Conservation (phyloP, 352 stramenopile genomes). For the Pythium insidiosum region DNA sequence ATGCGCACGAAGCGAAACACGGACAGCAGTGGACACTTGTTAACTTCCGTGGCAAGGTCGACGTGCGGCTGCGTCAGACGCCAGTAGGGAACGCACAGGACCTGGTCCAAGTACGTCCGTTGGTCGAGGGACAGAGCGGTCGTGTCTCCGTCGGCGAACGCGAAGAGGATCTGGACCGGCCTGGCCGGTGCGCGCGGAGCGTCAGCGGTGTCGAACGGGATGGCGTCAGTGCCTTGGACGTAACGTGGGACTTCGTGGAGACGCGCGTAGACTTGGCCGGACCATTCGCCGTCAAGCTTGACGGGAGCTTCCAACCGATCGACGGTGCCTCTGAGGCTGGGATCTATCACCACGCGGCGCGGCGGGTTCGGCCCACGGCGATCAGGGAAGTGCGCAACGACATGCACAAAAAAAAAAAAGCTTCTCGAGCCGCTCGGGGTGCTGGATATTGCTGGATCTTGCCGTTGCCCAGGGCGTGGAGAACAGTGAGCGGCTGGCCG, state of each 20-base stretch:
- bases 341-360: neutral
- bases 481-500: neutral
- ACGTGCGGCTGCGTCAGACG: neutral
- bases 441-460: neutral
- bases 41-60: neutral
- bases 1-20: conserved; percentile 6
- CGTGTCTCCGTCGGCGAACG: neutral
- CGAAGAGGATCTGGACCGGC: neutral
- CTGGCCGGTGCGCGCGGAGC: neutral
- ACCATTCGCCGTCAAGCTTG: neutral
- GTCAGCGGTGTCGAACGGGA: neutral
- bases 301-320: neutral
- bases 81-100: conserved; percentile 5
- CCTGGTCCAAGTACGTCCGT: neutral
- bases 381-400: neutral
- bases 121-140: neutral
- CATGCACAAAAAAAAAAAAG: too few relatives aligned
- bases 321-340: neutral
- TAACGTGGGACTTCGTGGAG: neutral
- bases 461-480: neutral
- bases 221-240: neutral
- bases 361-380: neutral
- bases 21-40: conserved; percentile 4
- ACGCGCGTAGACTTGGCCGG: neutral
- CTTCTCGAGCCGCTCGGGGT: neutral